Percentiles rank a stretch among this genome's conserved stretches.
These are phyloP conservation scores for Funneliformis mosseae DNA, from an alignment of 192 early-diverging fungal species.

Conservation along the genomic window DNA sequence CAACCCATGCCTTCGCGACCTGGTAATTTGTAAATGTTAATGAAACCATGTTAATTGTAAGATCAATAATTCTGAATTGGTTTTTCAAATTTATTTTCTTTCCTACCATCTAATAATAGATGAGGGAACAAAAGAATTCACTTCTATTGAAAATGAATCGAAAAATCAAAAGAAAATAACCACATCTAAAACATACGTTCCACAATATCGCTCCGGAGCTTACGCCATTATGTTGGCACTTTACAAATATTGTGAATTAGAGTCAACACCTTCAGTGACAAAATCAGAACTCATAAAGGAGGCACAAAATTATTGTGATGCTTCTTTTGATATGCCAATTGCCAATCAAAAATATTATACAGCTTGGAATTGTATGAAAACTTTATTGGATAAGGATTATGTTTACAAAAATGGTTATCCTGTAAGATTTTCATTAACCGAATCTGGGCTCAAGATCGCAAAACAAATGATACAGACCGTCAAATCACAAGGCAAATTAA, in stretches of 20 bases:
- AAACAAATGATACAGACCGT: slow-evolving; percentile 46
- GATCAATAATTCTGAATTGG: too few relatives aligned
- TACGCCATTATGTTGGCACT: slow-evolving; percentile 81
- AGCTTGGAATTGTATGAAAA: slow-evolving; percentile 80
- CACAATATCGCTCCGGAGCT: slow-evolving; percentile 72
- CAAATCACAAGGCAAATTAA: slow-evolving; percentile 36
- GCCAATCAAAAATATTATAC: slow-evolving; percentile 57
- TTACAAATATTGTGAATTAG: slow-evolving; percentile 33
- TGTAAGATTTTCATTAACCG: slow-evolving; percentile 68
- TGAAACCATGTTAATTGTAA: background rate
- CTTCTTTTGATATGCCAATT: slow-evolving; percentile 62
- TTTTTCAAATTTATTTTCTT: background rate
- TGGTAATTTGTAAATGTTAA: slow-evolving; percentile 2
- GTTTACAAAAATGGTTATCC: slow-evolving; percentile 65
- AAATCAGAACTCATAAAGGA: slow-evolving; percentile 69
- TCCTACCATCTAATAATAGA: background rate
- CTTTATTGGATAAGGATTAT: slow-evolving; percentile 67
- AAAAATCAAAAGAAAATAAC: slow-evolving; percentile 18
- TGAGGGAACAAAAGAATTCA: slow-evolving; percentile 12
- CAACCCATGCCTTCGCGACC: slow-evolving; percentile 42
- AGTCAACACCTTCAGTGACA: slow-evolving; percentile 44
- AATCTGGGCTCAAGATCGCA: slow-evolving; percentile 69
- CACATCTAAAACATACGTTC: slow-evolving; percentile 63
- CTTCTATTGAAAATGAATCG: too few relatives aligned
- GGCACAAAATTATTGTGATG: slow-evolving; percentile 68